Evolutionary conservation across 192 early-diverging fungal species (phyloP), one percentile per base, ranked within the genome.

Genomic region (Gonapodya sp.): DNA sequence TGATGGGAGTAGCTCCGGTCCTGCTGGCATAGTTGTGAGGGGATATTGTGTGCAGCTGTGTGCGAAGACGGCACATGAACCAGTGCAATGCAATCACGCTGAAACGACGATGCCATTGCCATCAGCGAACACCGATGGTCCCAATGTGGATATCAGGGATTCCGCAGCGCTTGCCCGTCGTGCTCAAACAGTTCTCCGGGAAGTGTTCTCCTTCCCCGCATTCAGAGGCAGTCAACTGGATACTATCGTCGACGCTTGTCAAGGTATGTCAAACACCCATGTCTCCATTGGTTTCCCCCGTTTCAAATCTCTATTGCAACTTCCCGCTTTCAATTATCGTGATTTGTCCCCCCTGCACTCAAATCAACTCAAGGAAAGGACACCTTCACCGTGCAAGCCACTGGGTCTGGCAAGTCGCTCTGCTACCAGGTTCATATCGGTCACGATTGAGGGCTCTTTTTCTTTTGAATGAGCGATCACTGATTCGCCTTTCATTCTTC

Each of bases 381-480:
- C 0, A 88, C 91, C 0, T 81, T 92, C 31, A 79, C 91, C 2
- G 84, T 88, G 36, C 82, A 89, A 8, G 89, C 90, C 1, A 92
- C 91, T 8, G 92, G 92, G 36, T 83, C 81, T 31, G 94, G 94
- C n/a, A 95, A 95, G 84, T 95, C 94, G 0, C 86, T 95, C 0
- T 92, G 85, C 1, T 95, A 95, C 81, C 94, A 95, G 85, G 86
- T 95, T 0, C 92, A 24, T 64, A 64, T 64, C n/a, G n/a, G n/a
- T n/a, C n/a, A n/a, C n/a, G n/a, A n/a, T n/a, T n/a, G n/a, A n/a
- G n/a, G n/a, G n/a, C n/a, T n/a, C n/a, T n/a, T n/a, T n/a, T n/a
- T n/a, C n/a, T n/a, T n/a, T n/a, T n/a, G n/a, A n/a, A n/a, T n/a
- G n/a, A n/a, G n/a, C n/a, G n/a, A n/a, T n/a, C n/a, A n/a, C n/a